Conservation (phyloP, 2,329 filamentous ascomycete species). For the Aureobasidium musti region DNA sequence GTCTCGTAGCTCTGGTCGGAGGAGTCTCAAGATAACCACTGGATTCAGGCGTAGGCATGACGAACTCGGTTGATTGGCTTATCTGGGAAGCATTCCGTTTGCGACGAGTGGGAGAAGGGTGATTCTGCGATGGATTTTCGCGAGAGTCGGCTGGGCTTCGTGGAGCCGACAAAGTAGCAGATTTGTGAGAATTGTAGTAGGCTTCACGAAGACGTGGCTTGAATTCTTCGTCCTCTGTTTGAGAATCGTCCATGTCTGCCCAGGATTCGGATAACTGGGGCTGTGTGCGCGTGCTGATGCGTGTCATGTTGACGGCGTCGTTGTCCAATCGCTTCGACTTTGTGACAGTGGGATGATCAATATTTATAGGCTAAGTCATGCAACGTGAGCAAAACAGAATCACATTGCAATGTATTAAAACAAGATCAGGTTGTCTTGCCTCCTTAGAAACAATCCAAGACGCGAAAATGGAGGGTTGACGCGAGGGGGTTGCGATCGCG, state of each 20-base stretch:
- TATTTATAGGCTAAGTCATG: not conserved
- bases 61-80: conserved; percentile 14
- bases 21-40: not conserved
- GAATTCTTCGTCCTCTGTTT: conserved; percentile 8
- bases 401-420: not conserved
- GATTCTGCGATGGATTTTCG: not conserved
- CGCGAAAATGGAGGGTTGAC: conserved; percentile 22
- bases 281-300: conserved; percentile 15
- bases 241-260: conserved; percentile 27
- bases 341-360: not conserved
- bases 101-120: not conserved
- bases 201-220: conserved; percentile 22
- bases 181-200: conserved; percentile 22
- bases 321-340: conserved; percentile 1
- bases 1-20: not conserved
- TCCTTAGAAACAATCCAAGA: conserved; percentile 4
- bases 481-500: conserved; percentile 19
- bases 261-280: conserved; percentile 30
- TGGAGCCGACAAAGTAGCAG: not conserved
- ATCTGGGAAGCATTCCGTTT: conserved; percentile 20
- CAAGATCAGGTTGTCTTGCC: not conserved
- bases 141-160: not conserved
- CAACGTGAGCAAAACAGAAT: not conserved
- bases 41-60: conserved; percentile 27
- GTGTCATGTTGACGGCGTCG: conserved; percentile 22